These are phyloP conservation scores for Candida multigemmis DNA, from an alignment of 805 yeast genomes.

Conservation along the genomic window DNA sequence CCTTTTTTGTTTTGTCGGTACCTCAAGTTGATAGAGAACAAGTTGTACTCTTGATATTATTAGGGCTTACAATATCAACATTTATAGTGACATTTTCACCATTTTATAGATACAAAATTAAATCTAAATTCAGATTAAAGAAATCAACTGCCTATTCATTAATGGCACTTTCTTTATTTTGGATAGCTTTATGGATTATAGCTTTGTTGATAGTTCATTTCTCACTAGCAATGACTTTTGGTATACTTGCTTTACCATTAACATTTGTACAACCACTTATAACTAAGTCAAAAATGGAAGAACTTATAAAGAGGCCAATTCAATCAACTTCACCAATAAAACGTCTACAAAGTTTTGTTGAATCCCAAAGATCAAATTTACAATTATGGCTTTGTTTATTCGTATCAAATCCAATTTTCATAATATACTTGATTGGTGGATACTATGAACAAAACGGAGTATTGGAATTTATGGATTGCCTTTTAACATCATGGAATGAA, in stretches of 20 bases:
- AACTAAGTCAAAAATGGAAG: conserved; percentile 6
- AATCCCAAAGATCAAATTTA: conserved; percentile 7
- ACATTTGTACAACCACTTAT: conserved; percentile 42
- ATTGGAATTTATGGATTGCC: conserved; percentile 36
- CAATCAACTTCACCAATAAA: conserved; percentile 1
- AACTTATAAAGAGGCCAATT: not conserved
- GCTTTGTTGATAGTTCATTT: conserved; percentile 78
- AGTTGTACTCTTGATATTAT: conserved; percentile 8
- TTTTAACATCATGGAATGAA: conserved; percentile 57
- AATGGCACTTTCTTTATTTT: conserved; percentile 41
- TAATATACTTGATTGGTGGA: conserved; percentile 16
- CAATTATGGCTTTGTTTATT: conserved; percentile 26
- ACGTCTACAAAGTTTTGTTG: conserved; percentile 2
- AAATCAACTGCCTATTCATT: conserved; percentile 14
- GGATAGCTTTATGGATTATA: conserved; percentile 59
- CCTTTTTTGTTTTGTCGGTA: conserved; percentile 9
- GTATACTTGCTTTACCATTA: conserved; percentile 68
- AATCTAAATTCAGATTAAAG: conserved; percentile 7
- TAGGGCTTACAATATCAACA: conserved; percentile 7
- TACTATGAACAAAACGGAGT: conserved; percentile 19
- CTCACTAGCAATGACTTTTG: conserved; percentile 65
- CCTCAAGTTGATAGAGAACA: conserved; percentile 6
- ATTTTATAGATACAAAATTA: conserved; percentile 3
- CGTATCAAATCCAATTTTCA: conserved; percentile 44
- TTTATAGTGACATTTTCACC: conserved; percentile 9